A percentile compares a stretch with the other conserved stretches of the same genome.
Evolutionary conservation across 1,284 basidiomycete species (phyloP).

Genomic region (Pseudozyma sp.): DNA sequence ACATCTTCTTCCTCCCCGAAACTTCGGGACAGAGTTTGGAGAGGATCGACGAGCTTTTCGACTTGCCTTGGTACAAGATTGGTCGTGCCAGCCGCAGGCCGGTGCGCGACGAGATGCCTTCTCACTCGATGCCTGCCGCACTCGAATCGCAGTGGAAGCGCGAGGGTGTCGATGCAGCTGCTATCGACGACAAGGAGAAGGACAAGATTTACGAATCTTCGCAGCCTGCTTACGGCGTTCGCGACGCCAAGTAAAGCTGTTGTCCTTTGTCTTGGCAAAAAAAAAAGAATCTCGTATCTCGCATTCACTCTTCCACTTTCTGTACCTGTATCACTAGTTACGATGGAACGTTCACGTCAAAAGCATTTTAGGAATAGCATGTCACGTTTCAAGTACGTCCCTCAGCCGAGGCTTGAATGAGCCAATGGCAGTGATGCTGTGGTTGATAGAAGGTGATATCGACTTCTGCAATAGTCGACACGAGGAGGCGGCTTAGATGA

Average conservation of each 20-base stretch:
- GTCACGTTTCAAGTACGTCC: no score
- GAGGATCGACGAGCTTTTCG: conserved; percentile 52
- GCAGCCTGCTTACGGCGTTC: conserved; percentile 20
- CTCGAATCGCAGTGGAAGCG: conserved; percentile 35
- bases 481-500: no score
- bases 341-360: no score
- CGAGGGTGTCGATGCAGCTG: conserved; percentile 1
- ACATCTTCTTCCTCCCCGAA: conserved; percentile 50
- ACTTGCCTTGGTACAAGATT: conserved; percentile 53
- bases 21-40: conserved; percentile 49
- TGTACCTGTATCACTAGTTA: no score
- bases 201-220: conserved; percentile 9
- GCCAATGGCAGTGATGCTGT: no score
- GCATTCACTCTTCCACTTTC: neutral
- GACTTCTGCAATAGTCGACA: no score
- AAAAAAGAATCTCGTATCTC: neutral
- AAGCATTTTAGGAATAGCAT: no score
- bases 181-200: conserved; percentile 40
- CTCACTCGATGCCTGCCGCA: conserved; percentile 50
- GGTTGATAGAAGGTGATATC: no score
- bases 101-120: conserved; percentile 39
- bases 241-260: conserved; percentile 32
- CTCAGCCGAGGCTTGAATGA: no score
- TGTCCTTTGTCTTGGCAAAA: neutral
- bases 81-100: conserved; percentile 41